phyloP scores from a whole-genome alignment of 192 early-diverging fungal species.

The Bifiguratus adelaidae region DNA sequence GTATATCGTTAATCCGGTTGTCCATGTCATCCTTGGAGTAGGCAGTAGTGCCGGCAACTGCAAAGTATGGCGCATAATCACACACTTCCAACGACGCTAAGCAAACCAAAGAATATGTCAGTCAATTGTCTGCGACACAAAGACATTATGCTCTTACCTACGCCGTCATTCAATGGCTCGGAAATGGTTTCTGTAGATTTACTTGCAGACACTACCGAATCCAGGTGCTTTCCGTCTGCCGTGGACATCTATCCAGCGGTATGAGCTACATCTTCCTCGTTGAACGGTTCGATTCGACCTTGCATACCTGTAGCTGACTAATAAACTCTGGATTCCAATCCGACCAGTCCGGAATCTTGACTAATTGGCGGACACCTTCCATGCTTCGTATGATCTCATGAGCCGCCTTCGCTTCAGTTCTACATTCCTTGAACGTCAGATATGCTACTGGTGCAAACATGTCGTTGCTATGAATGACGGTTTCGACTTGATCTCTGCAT shows the following conservation, averaged over 20 bases:
- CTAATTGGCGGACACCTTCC: neutral
- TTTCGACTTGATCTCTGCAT: constrained; percentile 57
- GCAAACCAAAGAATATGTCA: too few species aligned
- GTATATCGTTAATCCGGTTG: constrained; percentile 11
- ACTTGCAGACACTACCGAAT: neutral
- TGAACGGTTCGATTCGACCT: constrained; percentile 4
- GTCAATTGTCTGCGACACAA: too few species aligned
- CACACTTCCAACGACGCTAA: too few species aligned
- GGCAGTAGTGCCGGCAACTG: constrained; percentile 33
- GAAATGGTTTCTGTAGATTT: neutral
- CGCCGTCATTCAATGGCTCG: too few species aligned
- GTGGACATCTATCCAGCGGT: neutral
- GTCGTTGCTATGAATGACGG: constrained; percentile 72
- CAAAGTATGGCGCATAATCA: neutral
- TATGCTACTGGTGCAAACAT: constrained; percentile 77
- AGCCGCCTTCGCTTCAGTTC: constrained; percentile 52
- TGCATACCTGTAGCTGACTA: too few species aligned
- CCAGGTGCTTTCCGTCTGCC: neutral
- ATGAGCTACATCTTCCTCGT: constrained; percentile 3
- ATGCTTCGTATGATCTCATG: too few species aligned
- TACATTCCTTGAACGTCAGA: constrained; percentile 53
- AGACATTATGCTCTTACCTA: too few species aligned
- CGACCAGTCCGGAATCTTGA: constrained; percentile 1
- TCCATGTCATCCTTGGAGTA: constrained; percentile 4
- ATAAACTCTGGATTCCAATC: too few species aligned